Conservation (phyloP, 164 flowering plant species). For the Malania oleifera region DNA sequence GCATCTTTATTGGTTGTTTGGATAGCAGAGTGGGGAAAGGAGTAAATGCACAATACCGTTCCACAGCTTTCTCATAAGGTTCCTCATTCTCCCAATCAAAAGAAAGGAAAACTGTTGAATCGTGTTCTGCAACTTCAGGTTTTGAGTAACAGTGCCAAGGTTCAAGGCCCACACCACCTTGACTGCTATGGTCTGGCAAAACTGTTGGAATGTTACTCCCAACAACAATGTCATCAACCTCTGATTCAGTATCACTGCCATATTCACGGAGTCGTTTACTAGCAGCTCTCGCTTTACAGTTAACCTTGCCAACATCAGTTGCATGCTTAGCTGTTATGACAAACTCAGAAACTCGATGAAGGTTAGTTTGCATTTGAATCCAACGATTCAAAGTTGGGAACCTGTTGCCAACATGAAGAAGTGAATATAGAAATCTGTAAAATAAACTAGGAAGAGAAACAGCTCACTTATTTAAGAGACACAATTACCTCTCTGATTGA, state of each 20-base stretch:
- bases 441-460: not conserved
- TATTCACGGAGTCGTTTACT: constrained; percentile 67
- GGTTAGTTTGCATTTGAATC: constrained; percentile 98
- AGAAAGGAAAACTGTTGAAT: constrained; percentile 56
- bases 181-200: constrained; percentile 33
- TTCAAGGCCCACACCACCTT: constrained; percentile 30
- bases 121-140: constrained; percentile 40
- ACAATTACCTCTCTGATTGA: constrained; percentile 83
- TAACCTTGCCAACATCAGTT: constrained; percentile 30
- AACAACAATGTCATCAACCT: constrained; percentile 56
- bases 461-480: not conserved
- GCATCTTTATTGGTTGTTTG: too few relatives aligned
- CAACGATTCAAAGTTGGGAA: constrained; percentile 95
- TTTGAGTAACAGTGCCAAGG: constrained; percentile 35
- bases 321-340: constrained; percentile 45
- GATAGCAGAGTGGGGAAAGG: not conserved
- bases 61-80: constrained; percentile 91
- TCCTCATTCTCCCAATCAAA: constrained; percentile 96
- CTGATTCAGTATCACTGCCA: constrained; percentile 87
- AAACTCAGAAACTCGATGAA: constrained; percentile 89
- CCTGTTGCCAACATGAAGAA: constrained; percentile 37
- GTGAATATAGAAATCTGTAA: constrained; percentile 1
- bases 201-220: constrained; percentile 29
- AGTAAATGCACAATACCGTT: constrained; percentile 41
- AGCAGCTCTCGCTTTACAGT: constrained; percentile 38